A percentile compares a stretch with the other conserved stretches of the same genome.
phyloP scores from a whole-genome alignment of 2,329 filamentous ascomycete species.

The Aspergillus hiratsukae region DNA sequence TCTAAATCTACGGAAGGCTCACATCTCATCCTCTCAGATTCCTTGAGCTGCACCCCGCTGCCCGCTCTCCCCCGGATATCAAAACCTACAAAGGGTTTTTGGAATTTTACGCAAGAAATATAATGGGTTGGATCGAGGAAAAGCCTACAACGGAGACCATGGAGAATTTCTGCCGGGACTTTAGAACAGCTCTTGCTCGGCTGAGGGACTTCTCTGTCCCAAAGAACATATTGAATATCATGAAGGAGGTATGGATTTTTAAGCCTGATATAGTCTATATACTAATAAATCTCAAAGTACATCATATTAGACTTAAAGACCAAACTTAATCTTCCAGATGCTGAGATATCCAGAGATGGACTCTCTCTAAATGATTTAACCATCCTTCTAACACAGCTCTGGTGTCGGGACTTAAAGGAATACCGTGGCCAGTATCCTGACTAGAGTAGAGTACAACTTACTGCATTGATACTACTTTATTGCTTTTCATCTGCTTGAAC shows the following conservation, averaged over 20 bases:
- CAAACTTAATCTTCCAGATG: no score
- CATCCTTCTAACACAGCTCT: slow-evolving; percentile 12
- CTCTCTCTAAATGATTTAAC: slow-evolving; percentile 13
- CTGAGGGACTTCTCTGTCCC: neutral
- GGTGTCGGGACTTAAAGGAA: slow-evolving; percentile 10
- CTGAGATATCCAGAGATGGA: slow-evolving; percentile 9
- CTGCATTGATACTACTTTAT: slow-evolving; percentile 9
- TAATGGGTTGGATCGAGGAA: neutral
- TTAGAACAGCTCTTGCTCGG: neutral
- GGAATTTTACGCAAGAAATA: neutral
- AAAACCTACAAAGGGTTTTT: slow-evolving; percentile 2
- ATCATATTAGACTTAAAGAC: no score
- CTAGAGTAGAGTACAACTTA: slow-evolving; percentile 9
- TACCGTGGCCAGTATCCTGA: slow-evolving; percentile 8
- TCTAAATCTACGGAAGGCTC: neutral
- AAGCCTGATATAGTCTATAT: no score
- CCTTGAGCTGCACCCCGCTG: neutral
- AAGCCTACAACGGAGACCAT: neutral
- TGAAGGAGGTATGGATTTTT: neutral
- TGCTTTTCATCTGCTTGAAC: slow-evolving; percentile 9
- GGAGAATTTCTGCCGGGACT: neutral
- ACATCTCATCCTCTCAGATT: neutral
- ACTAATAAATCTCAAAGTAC: no score
- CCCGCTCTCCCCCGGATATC: neutral
- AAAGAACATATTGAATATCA: neutral